Percentiles rank a stretch among this genome's conserved stretches.
Evolutionary conservation across 768 basidiomycete species (phyloP).

Genomic region (Amanita thiersii): DNA sequence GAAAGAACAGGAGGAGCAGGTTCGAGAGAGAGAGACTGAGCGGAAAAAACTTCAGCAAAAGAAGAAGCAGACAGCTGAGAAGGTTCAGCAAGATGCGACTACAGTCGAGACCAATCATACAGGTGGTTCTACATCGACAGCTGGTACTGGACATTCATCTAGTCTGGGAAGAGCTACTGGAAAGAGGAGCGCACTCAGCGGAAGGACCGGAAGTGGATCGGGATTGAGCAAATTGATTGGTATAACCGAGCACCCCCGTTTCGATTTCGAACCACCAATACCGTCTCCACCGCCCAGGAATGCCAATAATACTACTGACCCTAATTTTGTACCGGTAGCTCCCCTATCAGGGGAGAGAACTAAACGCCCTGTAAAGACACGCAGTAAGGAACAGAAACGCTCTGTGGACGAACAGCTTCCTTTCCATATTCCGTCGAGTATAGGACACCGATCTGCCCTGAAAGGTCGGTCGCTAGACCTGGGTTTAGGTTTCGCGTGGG

Average conservation of each 20-base stretch:
- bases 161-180: slow-evolving; percentile 53
- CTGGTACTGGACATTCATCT: slow-evolving; percentile 28
- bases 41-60: slow-evolving; percentile 11
- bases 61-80: slow-evolving; percentile 12
- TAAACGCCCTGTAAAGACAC: slow-evolving; percentile 19
- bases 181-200: slow-evolving; percentile 21
- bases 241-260: slow-evolving; percentile 46
- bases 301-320: slow-evolving; percentile 14
- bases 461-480: slow-evolving; percentile 71
- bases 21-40: slow-evolving; percentile 16
- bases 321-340: slow-evolving; percentile 15
- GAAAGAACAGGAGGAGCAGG: slow-evolving; percentile 28
- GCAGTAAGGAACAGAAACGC: slow-evolving; percentile 16
- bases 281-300: slow-evolving; percentile 32
- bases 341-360: slow-evolving; percentile 20
- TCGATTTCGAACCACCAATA: slow-evolving; percentile 63
- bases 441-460: slow-evolving; percentile 34
- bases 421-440: slow-evolving; percentile 23
- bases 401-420: slow-evolving; percentile 20
- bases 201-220: slow-evolving; percentile 17
- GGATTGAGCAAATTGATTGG: slow-evolving; percentile 25
- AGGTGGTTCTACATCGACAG: slow-evolving; percentile 32
- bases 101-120: slow-evolving; percentile 29
- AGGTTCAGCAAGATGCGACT: slow-evolving; percentile 14
- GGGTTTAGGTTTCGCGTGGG: slow-evolving; percentile 64